These are phyloP conservation scores for Arthrinium phaeospermum DNA, from an alignment of 2,329 filamentous ascomycete species.

Conservation along the genomic window DNA sequence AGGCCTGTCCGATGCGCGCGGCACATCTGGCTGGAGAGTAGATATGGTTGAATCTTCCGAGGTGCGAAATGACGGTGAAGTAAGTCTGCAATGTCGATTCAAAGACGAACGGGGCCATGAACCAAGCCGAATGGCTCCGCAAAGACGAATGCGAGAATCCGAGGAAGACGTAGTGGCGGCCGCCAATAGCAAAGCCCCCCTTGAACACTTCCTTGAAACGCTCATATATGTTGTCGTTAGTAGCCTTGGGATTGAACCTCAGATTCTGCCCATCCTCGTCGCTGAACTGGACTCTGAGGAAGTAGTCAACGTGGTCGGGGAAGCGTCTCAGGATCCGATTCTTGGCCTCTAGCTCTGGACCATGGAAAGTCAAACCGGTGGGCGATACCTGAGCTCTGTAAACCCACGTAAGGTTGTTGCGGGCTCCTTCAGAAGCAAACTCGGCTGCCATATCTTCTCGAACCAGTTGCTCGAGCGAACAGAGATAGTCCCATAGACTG, in stretches of 20 bases:
- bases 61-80: conserved; percentile 48
- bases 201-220: conserved; percentile 67
- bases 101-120: conserved; percentile 53
- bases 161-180: conserved; percentile 68
- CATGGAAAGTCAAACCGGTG: conserved; percentile 59
- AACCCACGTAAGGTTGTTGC: conserved; percentile 53
- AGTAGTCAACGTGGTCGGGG: conserved; percentile 62
- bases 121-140: conserved; percentile 73
- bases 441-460: conserved; percentile 33
- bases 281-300: conserved; percentile 73
- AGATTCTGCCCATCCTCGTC: conserved; percentile 76
- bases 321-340: conserved; percentile 76
- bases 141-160: conserved; percentile 84
- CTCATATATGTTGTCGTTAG: conserved; percentile 56
- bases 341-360: conserved; percentile 69
- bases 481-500: conserved; percentile 40
- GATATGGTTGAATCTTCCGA: conserved; percentile 59
- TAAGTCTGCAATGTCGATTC: conserved; percentile 42
- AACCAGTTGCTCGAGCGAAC: conserved; percentile 48
- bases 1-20: conserved; percentile 69
- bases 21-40: conserved; percentile 61
- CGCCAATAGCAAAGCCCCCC: conserved; percentile 67
- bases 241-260: conserved; percentile 58
- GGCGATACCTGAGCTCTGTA: conserved; percentile 66
- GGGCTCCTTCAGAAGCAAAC: conserved; percentile 34